Conservation (phyloP, 768 basidiomycete genomes). For the Dentipellis fragilis region DNA sequence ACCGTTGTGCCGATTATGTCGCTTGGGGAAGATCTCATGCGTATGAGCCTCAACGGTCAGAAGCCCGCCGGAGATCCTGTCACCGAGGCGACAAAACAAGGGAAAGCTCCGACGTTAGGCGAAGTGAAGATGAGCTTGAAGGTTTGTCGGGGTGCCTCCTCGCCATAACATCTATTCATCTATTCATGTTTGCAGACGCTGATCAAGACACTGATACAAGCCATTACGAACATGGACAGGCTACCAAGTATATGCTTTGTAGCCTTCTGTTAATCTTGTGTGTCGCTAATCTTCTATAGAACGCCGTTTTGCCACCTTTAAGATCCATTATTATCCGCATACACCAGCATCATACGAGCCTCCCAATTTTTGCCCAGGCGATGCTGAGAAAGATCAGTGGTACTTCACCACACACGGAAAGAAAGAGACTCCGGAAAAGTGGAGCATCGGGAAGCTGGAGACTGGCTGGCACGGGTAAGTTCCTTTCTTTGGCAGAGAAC, state of each 20-base stretch:
- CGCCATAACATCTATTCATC: background rate
- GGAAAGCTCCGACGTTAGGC: constrained; percentile 59
- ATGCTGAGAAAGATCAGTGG: constrained; percentile 64
- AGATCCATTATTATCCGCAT: constrained; percentile 72
- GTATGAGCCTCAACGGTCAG: constrained; percentile 32
- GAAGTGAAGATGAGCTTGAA: constrained; percentile 81
- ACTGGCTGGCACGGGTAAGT: constrained; percentile 68
- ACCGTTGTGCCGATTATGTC: constrained; percentile 62
- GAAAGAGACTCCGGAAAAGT: constrained; percentile 66
- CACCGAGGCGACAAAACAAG: constrained; percentile 44
- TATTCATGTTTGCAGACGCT: constrained; percentile 50
- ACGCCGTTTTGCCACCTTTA: constrained; percentile 81
- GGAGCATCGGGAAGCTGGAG: constrained; percentile 53
- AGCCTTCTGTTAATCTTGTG: background rate
- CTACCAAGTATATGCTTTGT: constrained; percentile 51
- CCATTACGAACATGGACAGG: constrained; percentile 71
- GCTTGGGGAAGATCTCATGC: constrained; percentile 49
- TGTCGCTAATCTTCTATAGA: constrained; percentile 28
- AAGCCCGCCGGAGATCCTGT: constrained; percentile 41
- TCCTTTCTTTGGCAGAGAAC: too few relatives aligned
- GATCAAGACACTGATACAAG: constrained; percentile 67
- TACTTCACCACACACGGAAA: constrained; percentile 71
- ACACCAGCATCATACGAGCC: constrained; percentile 82
- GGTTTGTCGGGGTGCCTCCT: constrained; percentile 26
- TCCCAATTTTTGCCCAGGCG: constrained; percentile 65